Conservation (phyloP, 805 yeast species). For the Clavispora vitiphila region DNA sequence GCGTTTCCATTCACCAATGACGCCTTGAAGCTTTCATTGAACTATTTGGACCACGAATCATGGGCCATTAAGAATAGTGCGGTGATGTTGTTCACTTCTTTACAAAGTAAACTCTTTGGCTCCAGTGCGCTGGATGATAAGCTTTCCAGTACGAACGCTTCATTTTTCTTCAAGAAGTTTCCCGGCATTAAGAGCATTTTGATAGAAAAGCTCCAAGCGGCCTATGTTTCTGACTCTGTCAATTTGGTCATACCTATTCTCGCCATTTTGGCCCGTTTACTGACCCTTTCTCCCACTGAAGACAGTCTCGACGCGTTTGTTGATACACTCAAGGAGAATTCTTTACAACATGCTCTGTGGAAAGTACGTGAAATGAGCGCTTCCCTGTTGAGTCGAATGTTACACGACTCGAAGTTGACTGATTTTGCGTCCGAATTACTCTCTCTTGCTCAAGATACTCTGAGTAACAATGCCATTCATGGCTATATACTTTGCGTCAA, state of each 20-base stretch:
- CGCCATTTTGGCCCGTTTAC: slow-evolving; percentile 64
- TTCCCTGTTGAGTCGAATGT: slow-evolving; percentile 52
- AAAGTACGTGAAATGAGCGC: slow-evolving; percentile 88
- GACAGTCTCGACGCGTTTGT: slow-evolving; percentile 48
- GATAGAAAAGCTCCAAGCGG: slow-evolving; percentile 33
- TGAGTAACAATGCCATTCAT: neutral
- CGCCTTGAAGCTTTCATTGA: slow-evolving; percentile 57
- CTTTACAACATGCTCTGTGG: slow-evolving; percentile 61
- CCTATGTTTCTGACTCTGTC: slow-evolving; percentile 18
- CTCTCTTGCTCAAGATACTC: neutral
- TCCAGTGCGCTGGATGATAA: slow-evolving; percentile 36
- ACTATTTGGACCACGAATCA: slow-evolving; percentile 55
- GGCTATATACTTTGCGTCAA: neutral
- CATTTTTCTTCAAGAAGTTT: slow-evolving; percentile 67
- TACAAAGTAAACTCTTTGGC: slow-evolving; percentile 79
- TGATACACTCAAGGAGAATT: slow-evolving; percentile 18
- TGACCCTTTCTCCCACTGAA: slow-evolving; percentile 51
- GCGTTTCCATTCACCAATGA: slow-evolving; percentile 25
- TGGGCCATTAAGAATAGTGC: slow-evolving; percentile 94
- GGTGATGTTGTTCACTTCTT: slow-evolving; percentile 83
- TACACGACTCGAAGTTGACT: neutral
- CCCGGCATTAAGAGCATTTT: slow-evolving; percentile 48
- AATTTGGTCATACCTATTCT: slow-evolving; percentile 72
- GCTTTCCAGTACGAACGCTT: slow-evolving; percentile 43
- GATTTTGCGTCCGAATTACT: neutral